Evolutionary conservation across 1,139 yeast genomes (phyloP).

Genomic region (Hansenula sp.): DNA sequence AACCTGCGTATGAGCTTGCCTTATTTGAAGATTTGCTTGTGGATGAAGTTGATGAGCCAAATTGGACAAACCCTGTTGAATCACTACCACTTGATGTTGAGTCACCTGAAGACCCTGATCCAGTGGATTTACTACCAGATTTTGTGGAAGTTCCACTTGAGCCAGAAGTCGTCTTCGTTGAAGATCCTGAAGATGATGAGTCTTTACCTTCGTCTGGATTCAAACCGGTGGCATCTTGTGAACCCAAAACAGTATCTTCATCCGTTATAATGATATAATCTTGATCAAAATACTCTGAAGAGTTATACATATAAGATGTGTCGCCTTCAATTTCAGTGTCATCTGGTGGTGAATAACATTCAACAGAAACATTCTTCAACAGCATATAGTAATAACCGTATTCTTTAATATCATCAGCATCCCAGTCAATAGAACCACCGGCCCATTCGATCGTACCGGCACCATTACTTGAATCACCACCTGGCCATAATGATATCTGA

Average conservation of each 20-base stretch:
- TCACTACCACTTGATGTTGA: constrained; percentile 9
- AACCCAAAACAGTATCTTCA: constrained; percentile 56
- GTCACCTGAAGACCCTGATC: constrained; percentile 20
- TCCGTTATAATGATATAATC: constrained; percentile 54
- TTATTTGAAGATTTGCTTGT: background rate
- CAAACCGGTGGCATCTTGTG: constrained; percentile 60
- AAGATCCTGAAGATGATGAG: constrained; percentile 9
- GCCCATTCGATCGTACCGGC: constrained; percentile 91
- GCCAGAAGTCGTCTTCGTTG: constrained; percentile 2
- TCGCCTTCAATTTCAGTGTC: constrained; percentile 42
- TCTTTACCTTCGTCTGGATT: constrained; percentile 41
- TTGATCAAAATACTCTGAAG: constrained; percentile 39
- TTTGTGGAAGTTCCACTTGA: background rate
- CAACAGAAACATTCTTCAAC: constrained; percentile 54
- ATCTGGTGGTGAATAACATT: constrained; percentile 69
- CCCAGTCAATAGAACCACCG: constrained; percentile 87
- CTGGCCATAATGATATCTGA: constrained; percentile 92
- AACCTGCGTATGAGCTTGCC: background rate
- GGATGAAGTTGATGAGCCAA: background rate
- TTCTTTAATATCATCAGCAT: constrained; percentile 63
- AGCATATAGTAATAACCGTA: constrained; percentile 78
- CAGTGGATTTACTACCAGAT: constrained; percentile 7
- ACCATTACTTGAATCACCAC: constrained; percentile 62
- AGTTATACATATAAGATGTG: constrained; percentile 55
- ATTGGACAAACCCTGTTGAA: constrained; percentile 16